Percentiles rank a stretch among this genome's conserved stretches.
Conservation (phyloP, 768 basidiomycete species). For the Russula emetica region DNA sequence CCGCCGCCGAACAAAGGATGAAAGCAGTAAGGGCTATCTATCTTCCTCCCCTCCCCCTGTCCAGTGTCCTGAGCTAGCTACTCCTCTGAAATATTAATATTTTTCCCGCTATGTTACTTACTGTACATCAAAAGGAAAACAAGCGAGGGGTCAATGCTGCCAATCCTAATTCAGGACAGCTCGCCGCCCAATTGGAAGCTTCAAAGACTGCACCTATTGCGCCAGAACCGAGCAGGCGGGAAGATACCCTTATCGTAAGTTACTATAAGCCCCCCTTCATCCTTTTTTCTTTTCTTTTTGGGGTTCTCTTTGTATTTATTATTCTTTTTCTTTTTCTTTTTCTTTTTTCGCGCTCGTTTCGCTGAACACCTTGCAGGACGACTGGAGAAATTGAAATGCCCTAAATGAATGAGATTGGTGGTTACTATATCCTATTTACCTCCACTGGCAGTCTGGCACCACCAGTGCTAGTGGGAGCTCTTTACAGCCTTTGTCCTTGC, state of each 20-base stretch:
- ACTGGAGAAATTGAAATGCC: slow-evolving; percentile 33
- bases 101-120: too few species aligned
- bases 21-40: slow-evolving; percentile 32
- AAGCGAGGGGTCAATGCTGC: slow-evolving; percentile 41
- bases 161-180: slow-evolving; percentile 45
- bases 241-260: slow-evolving; percentile 46
- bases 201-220: slow-evolving; percentile 37
- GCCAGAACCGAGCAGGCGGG: slow-evolving; percentile 39
- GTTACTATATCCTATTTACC: slow-evolving; percentile 18
- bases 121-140: slow-evolving; percentile 33
- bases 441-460: slow-evolving; percentile 1
- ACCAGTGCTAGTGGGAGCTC: slow-evolving; percentile 11
- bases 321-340: neutral
- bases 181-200: slow-evolving; percentile 42
- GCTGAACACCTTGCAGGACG: slow-evolving; percentile 47
- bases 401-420: slow-evolving; percentile 4
- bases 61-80: neutral
- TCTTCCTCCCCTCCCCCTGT: neutral
- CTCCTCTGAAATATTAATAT: too few species aligned
- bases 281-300: slow-evolving; percentile 22
- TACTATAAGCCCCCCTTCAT: slow-evolving; percentile 9
- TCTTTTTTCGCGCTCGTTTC: too few species aligned
- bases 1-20: slow-evolving; percentile 36
- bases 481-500: slow-evolving; percentile 13
- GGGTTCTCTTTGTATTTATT: slow-evolving; percentile 13